Evolutionary conservation across 2,329 filamentous ascomycete species (phyloP).

Genomic region (Fusarium transvaalense): DNA sequence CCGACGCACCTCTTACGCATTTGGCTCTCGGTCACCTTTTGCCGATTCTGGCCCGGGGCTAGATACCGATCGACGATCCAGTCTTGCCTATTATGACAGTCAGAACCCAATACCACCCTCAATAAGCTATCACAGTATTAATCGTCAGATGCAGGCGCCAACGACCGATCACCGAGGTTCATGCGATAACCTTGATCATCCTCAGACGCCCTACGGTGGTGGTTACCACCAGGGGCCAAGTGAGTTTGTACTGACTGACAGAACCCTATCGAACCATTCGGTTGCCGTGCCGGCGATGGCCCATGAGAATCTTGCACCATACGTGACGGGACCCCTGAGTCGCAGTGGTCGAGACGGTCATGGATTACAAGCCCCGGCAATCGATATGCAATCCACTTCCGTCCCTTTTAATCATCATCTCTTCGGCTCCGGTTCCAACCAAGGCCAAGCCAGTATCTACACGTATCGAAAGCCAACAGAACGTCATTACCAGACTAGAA

Average conservation of each 20-base stretch:
- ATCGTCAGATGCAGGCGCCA: slow-evolving; percentile 42
- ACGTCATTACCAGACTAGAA: not conserved
- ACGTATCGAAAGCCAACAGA: slow-evolving; percentile 8
- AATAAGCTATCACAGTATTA: slow-evolving; percentile 37
- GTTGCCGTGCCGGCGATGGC: slow-evolving; percentile 1
- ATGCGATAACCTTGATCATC: slow-evolving; percentile 20
- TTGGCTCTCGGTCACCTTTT: slow-evolving; percentile 21
- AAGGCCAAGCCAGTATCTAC: slow-evolving; percentile 5
- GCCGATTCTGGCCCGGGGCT: slow-evolving; percentile 14
- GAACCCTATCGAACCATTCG: slow-evolving; percentile 3
- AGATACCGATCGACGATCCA: slow-evolving; percentile 35
- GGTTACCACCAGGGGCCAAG: slow-evolving; percentile 7
- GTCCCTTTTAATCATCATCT: not conserved
- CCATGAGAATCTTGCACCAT: slow-evolving; percentile 1
- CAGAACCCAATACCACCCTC: slow-evolving; percentile 38
- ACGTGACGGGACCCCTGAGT: not conserved
- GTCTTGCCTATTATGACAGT: slow-evolving; percentile 43
- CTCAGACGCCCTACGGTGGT: slow-evolving; percentile 4
- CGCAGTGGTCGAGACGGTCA: slow-evolving; percentile 5
- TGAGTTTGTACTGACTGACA: slow-evolving; percentile 26
- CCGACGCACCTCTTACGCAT: slow-evolving; percentile 11
- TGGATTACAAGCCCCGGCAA: not conserved
- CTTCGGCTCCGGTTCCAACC: not conserved
- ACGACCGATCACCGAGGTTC: slow-evolving; percentile 34
- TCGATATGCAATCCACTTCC: slow-evolving; percentile 8